phyloP scores from a whole-genome alignment of 805 yeast species.

The Candida koratica region DNA sequence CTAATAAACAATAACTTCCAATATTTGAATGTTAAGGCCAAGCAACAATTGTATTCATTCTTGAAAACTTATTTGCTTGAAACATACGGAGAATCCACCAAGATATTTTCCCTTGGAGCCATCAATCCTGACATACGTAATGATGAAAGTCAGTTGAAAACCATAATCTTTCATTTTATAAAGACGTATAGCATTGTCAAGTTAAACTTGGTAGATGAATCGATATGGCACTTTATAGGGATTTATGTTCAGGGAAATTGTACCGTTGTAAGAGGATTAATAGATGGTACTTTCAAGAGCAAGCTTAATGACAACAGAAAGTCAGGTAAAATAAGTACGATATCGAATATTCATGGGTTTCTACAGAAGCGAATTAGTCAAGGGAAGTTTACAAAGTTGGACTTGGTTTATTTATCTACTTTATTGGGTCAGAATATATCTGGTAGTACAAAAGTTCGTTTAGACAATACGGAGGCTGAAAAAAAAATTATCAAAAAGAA shows the following conservation, averaged over 20 bases:
- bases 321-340: slow-evolving; percentile 46
- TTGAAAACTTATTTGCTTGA: slow-evolving; percentile 57
- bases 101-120: slow-evolving; percentile 65
- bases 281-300: slow-evolving; percentile 53
- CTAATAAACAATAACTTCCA: slow-evolving; percentile 36
- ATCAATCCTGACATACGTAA: slow-evolving; percentile 63
- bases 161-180: slow-evolving; percentile 48
- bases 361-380: slow-evolving; percentile 45
- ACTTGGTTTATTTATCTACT: slow-evolving; percentile 43
- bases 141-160: slow-evolving; percentile 48
- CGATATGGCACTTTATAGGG: slow-evolving; percentile 61
- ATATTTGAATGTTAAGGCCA: slow-evolving; percentile 48
- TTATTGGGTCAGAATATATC: slow-evolving; percentile 41
- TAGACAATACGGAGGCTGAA: slow-evolving; percentile 2
- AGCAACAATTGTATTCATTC: slow-evolving; percentile 56
- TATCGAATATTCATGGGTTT: slow-evolving; percentile 48
- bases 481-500: slow-evolving; percentile 24
- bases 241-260: slow-evolving; percentile 48
- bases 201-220: slow-evolving; percentile 54
- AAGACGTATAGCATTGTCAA: slow-evolving; percentile 51
- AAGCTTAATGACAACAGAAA: slow-evolving; percentile 45
- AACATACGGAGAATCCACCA: slow-evolving; percentile 56
- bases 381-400: slow-evolving; percentile 43
- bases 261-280: slow-evolving; percentile 44
- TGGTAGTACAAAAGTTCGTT: slow-evolving; percentile 11